Evolutionary conservation across 257 asterid species (phyloP), one percentile per base, ranked within the genome.

Genomic region (Ajuga chamaepitys): DNA sequence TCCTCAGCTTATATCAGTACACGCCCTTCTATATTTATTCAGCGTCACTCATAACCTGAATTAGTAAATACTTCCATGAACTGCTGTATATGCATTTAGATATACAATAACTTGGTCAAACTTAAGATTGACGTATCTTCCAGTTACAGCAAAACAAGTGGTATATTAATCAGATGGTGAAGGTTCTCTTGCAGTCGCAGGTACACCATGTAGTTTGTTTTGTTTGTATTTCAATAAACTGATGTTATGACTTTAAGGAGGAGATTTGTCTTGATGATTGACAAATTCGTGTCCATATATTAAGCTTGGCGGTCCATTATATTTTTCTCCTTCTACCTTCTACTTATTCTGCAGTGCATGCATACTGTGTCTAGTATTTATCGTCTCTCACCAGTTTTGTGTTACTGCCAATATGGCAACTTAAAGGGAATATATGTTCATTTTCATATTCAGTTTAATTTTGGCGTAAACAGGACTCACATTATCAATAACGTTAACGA

Each of bases 161-260:
- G 99, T 90, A 94, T 74, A 83, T 94, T 64, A 95, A 90, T 83
- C 95, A 94, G 78, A 86, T 94, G 95, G 88, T 94, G 70, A 90
- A 88, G 86, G 96, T 90, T 75, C 86, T 94, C 30, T n/a, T n/a
- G n/a, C n/a, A n/a, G n/a, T 78, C 93, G 47, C 88, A 86, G 99
- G 99, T 94, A 85, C 35, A 73, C 26, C 22, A 61, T 28, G 45
- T 68, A 42, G 44, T n/a, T n/a, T n/a, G n/a, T n/a, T 67, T 70
- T 66, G 18, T 53, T n/a, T 21, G 58, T 64, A 28, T 58, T 17
- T 28, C 24, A 54, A 58, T 44, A 14, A 52, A 55, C 37, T 35
- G 38, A 40, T 60, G 2, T 71, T 38, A 68, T 32, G 34, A 55
- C 52, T 66, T 18, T 47, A 38, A 47, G 62, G 41, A 34, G 16